Percentiles rank a stretch among this genome's conserved stretches.
phyloP scores from a whole-genome alignment of 2,329 filamentous ascomycete species.

The Fusarium torulosum region DNA sequence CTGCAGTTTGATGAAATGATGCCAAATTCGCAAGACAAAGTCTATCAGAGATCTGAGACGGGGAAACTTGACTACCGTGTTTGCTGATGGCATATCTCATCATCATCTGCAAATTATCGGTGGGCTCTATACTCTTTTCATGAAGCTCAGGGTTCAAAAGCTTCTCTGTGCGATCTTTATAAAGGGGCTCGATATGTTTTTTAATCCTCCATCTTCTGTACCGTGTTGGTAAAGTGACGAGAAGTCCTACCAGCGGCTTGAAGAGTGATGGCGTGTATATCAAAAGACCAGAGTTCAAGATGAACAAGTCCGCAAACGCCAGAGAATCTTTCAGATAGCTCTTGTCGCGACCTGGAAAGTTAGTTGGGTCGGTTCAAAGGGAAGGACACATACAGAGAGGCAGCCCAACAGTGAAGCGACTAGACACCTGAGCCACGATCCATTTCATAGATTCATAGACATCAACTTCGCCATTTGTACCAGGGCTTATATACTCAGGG shows the following conservation, averaged over 20 bases:
- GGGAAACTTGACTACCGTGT: constrained; percentile 46
- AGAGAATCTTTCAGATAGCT: constrained; percentile 50
- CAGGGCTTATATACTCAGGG: constrained; percentile 50
- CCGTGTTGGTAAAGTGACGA: constrained; percentile 31
- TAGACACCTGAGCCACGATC: constrained; percentile 50
- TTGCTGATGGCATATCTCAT: constrained; percentile 34
- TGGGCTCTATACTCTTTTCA: constrained; percentile 15
- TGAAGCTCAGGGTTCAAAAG: constrained; percentile 1
- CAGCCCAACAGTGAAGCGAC: constrained; percentile 52
- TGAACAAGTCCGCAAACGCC: constrained; percentile 50
- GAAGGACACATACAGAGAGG: constrained; percentile 46
- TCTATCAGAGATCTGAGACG: constrained; percentile 39
- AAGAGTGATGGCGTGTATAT: constrained; percentile 50
- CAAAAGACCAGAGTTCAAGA: constrained; percentile 51
- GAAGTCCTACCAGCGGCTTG: constrained; percentile 51
- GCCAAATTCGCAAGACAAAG: constrained; percentile 51
- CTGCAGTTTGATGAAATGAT: constrained; percentile 56
- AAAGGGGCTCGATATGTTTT: constrained; percentile 27
- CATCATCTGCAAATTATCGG: constrained; percentile 39
- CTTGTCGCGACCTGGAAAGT: constrained; percentile 48
- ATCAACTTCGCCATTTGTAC: constrained; percentile 49
- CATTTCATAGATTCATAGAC: constrained; percentile 46
- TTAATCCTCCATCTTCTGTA: constrained; percentile 35
- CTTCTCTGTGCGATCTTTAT: not conserved
- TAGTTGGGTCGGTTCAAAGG: fast-evolving